phyloP scores from a whole-genome alignment of 495 filamentous ascomycete species.

The Penicillium bialowiezense region DNA sequence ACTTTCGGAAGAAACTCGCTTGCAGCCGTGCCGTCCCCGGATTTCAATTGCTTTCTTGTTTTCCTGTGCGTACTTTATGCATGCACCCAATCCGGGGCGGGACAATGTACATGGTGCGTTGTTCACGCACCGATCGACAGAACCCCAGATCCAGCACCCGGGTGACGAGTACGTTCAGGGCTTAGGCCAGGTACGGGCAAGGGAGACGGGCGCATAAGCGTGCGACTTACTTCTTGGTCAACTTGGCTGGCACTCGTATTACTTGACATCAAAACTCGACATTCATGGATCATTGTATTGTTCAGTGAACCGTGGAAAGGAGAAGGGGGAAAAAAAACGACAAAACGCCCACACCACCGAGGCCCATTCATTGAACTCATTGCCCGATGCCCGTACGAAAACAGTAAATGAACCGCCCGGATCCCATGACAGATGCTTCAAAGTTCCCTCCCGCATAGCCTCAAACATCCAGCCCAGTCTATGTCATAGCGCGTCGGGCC shows the following conservation, averaged over 20 bases:
- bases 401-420: conserved; percentile 2
- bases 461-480: conserved; percentile 5
- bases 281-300: conserved; percentile 4
- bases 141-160: neutral
- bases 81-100: neutral
- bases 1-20: neutral
- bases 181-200: neutral
- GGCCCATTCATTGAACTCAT: conserved; percentile 26
- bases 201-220: neutral
- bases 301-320: conserved; percentile 8
- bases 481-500: conserved; percentile 1
- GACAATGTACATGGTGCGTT: neutral
- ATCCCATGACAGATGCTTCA: conserved; percentile 2
- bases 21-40: neutral
- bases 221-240: neutral
- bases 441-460: conserved; percentile 1
- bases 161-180: neutral
- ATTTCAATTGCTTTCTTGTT: neutral
- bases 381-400: conserved; percentile 18
- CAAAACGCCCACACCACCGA: conserved; percentile 7
- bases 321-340: conserved; percentile 12
- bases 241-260: conserved; percentile 4
- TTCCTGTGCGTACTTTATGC: neutral
- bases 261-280: conserved; percentile 10
- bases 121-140: neutral